Evolutionary conservation across 495 filamentous ascomycete species (phyloP), one percentile per base, ranked within the genome.

Genomic region (Daldinia decipiens): DNA sequence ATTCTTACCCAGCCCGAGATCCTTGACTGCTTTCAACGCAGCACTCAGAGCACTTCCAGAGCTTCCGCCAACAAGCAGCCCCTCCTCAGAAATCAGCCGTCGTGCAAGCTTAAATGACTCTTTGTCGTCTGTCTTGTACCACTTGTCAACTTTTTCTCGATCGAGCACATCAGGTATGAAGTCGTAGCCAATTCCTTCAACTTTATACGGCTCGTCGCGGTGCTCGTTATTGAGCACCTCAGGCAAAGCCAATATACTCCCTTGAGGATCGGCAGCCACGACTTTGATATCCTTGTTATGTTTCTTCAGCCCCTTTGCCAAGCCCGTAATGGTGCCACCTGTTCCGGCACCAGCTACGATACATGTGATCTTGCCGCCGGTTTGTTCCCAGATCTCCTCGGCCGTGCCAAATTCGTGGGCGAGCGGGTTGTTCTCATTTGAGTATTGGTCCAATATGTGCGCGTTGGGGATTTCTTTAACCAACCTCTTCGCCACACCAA

Each of bases 181-280:
- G 76, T 99, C 95, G 76, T 99, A 99, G 24, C 95, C 95, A 75
- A 99, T 98, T 21, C 95, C 95, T 82, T 99, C 95, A 0, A 99
- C 95, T 82, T 98, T 98, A 77, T 99, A 99, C 5, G 91, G 84
- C 70, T 92, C 90, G 76, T 97, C 93, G 34, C 85, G 87, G 69
- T 91, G 86, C 63, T 91, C 88, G 52, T 90, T 85, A 72, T 99
- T 98, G 59, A 98, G 82, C 7, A 79, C 64, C 62, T 88, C 85
- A 5, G 95, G 95, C 19, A 94, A 69, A 19, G 95, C 95, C 24
- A 99, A 83, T 72, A 98, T 91, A 34, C 91, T 94, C 4, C 95
- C 95, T 43, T 91, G 85, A 4, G 95, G 95, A 80, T 99, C 95
- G 3, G 95, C 95, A 4, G 92, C 94, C 43, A 98, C 88, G 56